Evolutionary conservation across 306 rosid genomes (phyloP), one percentile per base, ranked within the genome.

Genomic region (Astragalus membranaceus): DNA sequence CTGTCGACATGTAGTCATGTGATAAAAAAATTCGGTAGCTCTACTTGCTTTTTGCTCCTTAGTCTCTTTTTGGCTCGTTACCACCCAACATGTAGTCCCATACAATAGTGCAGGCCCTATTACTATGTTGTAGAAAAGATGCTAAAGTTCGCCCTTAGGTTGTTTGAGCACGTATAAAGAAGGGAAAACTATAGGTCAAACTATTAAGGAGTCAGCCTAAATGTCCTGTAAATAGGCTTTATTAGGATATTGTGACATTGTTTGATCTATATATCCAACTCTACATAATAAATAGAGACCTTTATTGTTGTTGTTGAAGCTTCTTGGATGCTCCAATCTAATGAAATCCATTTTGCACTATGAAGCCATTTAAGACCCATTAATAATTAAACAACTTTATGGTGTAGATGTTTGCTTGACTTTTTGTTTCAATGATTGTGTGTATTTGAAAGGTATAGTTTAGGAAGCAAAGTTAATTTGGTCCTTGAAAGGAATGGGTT

Each of bases 361-460:
- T 39, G 2, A 5, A 39, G 44, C 44, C 9, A 8, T 39, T 10
- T 39, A 10, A 8, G 8, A 8, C 44, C 8, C 44, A 2, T 8
- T 8, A 39, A 39, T 39, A 39, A 8, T 39, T 9, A 39, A 39
- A 39, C 26, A 37, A 37, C 42, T 37, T 37, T 4, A 37, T 37
- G 44, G 44, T 39, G 8, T 39, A 39, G 44, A 39, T 35, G 39
- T 2, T 35, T 33, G 37, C 37, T 29, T 8, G 20, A 47, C 16
- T n/a, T 75, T 65, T 55, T 55, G 66, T 9, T 44, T 42, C 37
- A 32, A 58, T 44, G 46, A 47, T 71, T n/a, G 44, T 71, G 37
- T 17, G 8, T 54, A 46, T 46, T 29, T 42, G 44, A 56, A 11
- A 46, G 47, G 10, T 13, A 23, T 20, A 46, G 8, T 15, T 26